Conservation (phyloP, 2,329 filamentous ascomycete species). For the Aureobasidium sp. region DNA sequence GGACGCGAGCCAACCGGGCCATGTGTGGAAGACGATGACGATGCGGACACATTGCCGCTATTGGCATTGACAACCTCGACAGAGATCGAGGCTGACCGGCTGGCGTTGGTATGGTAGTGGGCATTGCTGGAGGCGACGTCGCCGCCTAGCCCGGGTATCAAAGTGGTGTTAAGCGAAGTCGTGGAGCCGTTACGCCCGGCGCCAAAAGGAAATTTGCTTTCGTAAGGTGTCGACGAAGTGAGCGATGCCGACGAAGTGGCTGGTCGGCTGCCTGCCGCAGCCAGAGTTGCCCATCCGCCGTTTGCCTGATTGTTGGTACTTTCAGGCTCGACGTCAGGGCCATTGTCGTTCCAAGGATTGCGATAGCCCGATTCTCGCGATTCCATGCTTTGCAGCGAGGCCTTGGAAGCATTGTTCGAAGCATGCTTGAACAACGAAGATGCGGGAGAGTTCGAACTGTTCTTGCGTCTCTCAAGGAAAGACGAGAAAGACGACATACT, state of each 20-base stretch:
- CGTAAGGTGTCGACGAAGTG: constrained; percentile 45
- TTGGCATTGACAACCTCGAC: constrained; percentile 5
- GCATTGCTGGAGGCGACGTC: constrained; percentile 25
- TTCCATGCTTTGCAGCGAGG: constrained; percentile 90
- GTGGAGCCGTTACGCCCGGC: constrained; percentile 31
- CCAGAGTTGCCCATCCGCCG: constrained; percentile 32
- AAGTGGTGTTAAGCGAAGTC: constrained; percentile 27
- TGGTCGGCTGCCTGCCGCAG: constrained; percentile 56
- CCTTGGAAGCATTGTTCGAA: constrained; percentile 89
- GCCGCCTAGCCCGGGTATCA: constrained; percentile 31
- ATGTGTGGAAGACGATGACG: constrained; percentile 8
- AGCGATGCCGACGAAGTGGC: constrained; percentile 55
- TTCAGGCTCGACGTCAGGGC: constrained; percentile 91
- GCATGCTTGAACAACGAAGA: constrained; percentile 74
- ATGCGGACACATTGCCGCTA: neutral
- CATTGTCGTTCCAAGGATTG: constrained; percentile 87
- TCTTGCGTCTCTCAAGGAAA: constrained; percentile 93
- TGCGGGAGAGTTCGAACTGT: constrained; percentile 66
- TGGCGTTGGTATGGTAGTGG: constrained; percentile 10
- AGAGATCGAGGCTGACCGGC: constrained; percentile 1
- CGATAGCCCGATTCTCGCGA: constrained; percentile 90
- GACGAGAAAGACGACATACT: constrained; percentile 92
- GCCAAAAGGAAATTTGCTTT: constrained; percentile 57
- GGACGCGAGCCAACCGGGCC: constrained; percentile 16
- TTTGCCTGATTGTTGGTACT: constrained; percentile 25